Conservation (phyloP, 2,329 filamentous ascomycete species). For the Gyromitra esculenta region DNA sequence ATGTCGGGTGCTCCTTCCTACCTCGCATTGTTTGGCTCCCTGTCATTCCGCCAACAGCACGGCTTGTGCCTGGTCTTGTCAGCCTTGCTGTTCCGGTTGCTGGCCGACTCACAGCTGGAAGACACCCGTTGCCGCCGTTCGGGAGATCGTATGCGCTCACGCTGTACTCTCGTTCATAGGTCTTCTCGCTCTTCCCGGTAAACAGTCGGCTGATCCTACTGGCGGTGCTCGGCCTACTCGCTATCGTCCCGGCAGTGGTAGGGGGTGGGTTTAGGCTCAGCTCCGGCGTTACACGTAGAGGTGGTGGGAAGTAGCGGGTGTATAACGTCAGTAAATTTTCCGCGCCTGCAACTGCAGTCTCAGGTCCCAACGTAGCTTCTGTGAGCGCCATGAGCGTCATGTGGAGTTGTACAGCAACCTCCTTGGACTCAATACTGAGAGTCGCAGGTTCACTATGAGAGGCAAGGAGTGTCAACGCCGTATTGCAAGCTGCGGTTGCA, state of each 20-base stretch:
- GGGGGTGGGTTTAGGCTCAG: constrained; percentile 8
- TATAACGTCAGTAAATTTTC: constrained; percentile 86
- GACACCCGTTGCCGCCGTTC: constrained; percentile 2
- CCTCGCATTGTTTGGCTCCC: constrained; percentile 14
- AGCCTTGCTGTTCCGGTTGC: constrained; percentile 28
- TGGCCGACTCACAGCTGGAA: constrained; percentile 27
- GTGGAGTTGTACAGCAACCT: constrained; percentile 86
- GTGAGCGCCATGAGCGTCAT: constrained; percentile 92
- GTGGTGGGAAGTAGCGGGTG: constrained; percentile 72
- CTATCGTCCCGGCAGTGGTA: not conserved
- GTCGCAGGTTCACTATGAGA: constrained; percentile 37
- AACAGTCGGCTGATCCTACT: constrained; percentile 32
- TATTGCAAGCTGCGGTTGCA: constrained; percentile 83
- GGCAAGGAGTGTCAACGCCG: constrained; percentile 76
- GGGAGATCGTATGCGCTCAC: constrained; percentile 36
- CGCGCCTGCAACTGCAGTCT: constrained; percentile 87
- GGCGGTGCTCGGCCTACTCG: constrained; percentile 32
- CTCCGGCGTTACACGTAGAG: constrained; percentile 2
- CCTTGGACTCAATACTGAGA: constrained; percentile 70
- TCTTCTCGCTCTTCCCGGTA: constrained; percentile 3
- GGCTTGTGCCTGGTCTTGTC: not conserved
- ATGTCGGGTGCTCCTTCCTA: constrained; percentile 4
- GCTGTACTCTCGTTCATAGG: constrained; percentile 28
- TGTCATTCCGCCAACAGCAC: not conserved
- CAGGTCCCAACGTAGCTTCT: constrained; percentile 83